A percentile compares a stretch with the other conserved stretches of the same genome.
phyloP scores from a whole-genome alignment of 129 eudicot genomes.

The Tagetes erecta region DNA sequence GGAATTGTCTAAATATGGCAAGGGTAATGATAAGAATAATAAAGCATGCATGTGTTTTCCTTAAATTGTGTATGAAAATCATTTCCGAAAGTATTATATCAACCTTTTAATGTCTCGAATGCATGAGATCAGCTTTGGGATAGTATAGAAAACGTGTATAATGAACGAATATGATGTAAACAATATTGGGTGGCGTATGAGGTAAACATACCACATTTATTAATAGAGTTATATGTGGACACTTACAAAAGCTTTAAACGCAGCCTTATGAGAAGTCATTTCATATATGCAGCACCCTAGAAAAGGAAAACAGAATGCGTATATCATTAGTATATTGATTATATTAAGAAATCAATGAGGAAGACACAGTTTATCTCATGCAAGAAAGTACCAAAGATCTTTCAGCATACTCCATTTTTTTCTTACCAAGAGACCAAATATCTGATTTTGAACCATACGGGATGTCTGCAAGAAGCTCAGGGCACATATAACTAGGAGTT shows the following conservation, averaged over 20 bases:
- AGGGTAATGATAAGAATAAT: too few species aligned
- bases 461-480: conserved; percentile 99
- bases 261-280: conserved; percentile 89
- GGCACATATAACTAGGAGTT: conserved; percentile 99
- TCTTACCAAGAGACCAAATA: conserved; percentile 94
- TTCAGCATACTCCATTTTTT: conserved; percentile 5
- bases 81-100: not conserved
- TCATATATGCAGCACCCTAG: conserved; percentile 98
- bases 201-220: not conserved
- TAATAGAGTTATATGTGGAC: conserved; percentile 7
- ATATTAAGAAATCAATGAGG: conserved; percentile 17
- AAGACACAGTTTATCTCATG: conserved; percentile 15
- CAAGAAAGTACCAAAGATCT: conserved; percentile 12
- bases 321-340: conserved; percentile 16
- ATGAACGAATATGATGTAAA: too few species aligned
- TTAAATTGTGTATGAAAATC: not conserved
- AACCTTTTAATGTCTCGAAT: not conserved
- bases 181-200: conserved; percentile 6
- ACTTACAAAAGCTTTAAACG: conserved; percentile 98
- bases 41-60: not conserved
- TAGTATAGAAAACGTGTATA: too few species aligned
- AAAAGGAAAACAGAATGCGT: conserved; percentile 19
- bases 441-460: conserved; percentile 99
- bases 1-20: not conserved
- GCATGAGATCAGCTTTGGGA: too few species aligned